Percentiles rank a stretch among this genome's conserved stretches.
phyloP scores from a whole-genome alignment of 371 early-diverging fungal genomes.

The Mortierella sp. region DNA sequence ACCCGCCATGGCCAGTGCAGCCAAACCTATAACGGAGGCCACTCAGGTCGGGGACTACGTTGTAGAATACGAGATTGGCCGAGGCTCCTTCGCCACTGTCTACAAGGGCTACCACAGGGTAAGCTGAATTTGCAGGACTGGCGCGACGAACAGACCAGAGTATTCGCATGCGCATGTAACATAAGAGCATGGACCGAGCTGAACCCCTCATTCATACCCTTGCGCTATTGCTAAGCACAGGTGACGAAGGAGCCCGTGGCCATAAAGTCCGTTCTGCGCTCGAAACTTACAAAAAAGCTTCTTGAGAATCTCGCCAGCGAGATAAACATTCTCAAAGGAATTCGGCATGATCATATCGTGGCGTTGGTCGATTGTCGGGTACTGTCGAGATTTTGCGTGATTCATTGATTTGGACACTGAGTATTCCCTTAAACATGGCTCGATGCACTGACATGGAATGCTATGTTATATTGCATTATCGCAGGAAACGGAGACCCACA shows the following conservation, averaged over 20 bases:
- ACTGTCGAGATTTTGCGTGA: too few relatives aligned
- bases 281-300: constrained; percentile 89
- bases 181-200: background rate
- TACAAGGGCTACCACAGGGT: constrained; percentile 84
- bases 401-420: too few relatives aligned
- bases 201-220: too few relatives aligned
- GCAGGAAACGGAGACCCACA: constrained; percentile 89
- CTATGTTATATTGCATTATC: background rate
- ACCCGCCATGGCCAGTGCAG: constrained; percentile 27
- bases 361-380: constrained; percentile 84
- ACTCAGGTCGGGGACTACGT: constrained; percentile 72
- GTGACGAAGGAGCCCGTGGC: constrained; percentile 78
- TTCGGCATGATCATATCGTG: constrained; percentile 89
- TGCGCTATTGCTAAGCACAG: constrained; percentile 37
- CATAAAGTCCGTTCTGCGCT: constrained; percentile 87
- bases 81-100: constrained; percentile 96
- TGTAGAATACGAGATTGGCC: constrained; percentile 83
- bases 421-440: too few relatives aligned
- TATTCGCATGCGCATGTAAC: too few relatives aligned
- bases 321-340: constrained; percentile 87
- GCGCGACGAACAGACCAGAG: too few relatives aligned
- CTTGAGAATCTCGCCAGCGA: constrained; percentile 93
- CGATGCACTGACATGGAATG: background rate
- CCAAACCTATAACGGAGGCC: constrained; percentile 22
- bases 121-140: too few relatives aligned